Percentiles rank a stretch among this genome's conserved stretches.
These are phyloP conservation scores for Hymenoscyphus scutula DNA, from an alignment of 2,329 filamentous ascomycete species.

Conservation along the genomic window DNA sequence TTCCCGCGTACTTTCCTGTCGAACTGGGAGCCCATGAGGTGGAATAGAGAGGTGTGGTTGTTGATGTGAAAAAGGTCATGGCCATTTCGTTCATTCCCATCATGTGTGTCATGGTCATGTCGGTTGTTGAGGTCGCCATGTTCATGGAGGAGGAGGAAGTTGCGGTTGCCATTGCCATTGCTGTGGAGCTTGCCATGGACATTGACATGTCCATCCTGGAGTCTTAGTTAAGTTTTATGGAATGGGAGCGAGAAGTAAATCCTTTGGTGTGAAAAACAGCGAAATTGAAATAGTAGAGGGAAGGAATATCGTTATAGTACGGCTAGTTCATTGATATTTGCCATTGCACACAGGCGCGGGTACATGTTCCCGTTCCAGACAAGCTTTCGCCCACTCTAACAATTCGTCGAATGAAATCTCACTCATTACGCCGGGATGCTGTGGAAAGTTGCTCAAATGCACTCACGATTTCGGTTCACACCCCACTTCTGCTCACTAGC, in stretches of 20 bases:
- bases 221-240: too few relatives aligned
- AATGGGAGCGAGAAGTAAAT: too few relatives aligned
- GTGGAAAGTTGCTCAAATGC: slow-evolving; percentile 17
- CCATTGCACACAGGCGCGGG: too few relatives aligned
- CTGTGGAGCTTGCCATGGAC: neutral
- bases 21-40: slow-evolving; percentile 69
- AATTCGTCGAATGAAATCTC: too few relatives aligned
- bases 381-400: too few relatives aligned
- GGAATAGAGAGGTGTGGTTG: slow-evolving; percentile 64
- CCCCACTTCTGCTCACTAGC: neutral
- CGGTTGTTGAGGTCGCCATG: neutral
- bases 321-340: too few relatives aligned
- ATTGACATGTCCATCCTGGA: too few relatives aligned
- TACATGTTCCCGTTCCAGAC: too few relatives aligned
- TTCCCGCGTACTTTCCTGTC: slow-evolving; percentile 75
- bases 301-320: too few relatives aligned
- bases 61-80: slow-evolving; percentile 64
- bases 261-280: too few relatives aligned
- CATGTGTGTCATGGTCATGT: slow-evolving; percentile 46
- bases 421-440: neutral
- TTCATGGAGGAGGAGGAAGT: neutral
- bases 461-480: slow-evolving; percentile 6
- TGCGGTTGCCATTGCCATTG: neutral
- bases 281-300: too few relatives aligned
- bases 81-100: slow-evolving; percentile 44